Evolutionary conservation across 2,329 filamentous ascomycete genomes (phyloP), one percentile per base, ranked within the genome.

Genomic region (Alternaria arbusti): DNA sequence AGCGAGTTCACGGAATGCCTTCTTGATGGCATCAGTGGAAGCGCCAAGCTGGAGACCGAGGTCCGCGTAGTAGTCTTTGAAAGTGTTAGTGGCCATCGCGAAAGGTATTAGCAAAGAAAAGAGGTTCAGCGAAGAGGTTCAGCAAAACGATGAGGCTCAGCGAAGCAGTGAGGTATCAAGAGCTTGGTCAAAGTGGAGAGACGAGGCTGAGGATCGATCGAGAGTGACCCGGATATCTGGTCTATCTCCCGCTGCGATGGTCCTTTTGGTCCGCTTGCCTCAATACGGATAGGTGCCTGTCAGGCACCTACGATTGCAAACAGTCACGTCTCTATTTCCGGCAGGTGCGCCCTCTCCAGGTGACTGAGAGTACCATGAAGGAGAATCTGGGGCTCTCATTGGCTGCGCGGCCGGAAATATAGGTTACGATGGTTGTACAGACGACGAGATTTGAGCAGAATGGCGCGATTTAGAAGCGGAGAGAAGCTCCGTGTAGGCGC

Each of bases 1-100:
- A 17, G 95, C 95, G 61, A 97, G 85, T 51, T 93, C 91, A 79
- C 97, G 97, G 83, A 97, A 98, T 3, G 95, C 94, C 80, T 96
- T 96, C 79, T 97, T 97, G 79, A 98, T 97, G 30, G 97, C 93
- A 58, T 87, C 83, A 3, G 91, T 83, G 1, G 91, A 89, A n/a
- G 95, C 92, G 65, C 82, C 86, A 79, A 93, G 94, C 72, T 84
- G 84, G 25, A 98, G 91, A 12, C 94, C 94, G 20, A 98, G 89
- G 6, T 91, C 87, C 69, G 88, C 87, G 80, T 98, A 98, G 5
- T 95, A 94, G 74, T 98, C 91, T 77, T 91, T 82, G 11, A 86
- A 46, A 2, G 9, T 44, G 30, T 46, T 43, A 36, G 54, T 30
- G 17, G 46, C n/a, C 70, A 71, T 72, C 20, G 5, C 52, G 12